phyloP scores from a whole-genome alignment of 2,329 filamentous ascomycete species.

The Rachicladosporium sp. region DNA sequence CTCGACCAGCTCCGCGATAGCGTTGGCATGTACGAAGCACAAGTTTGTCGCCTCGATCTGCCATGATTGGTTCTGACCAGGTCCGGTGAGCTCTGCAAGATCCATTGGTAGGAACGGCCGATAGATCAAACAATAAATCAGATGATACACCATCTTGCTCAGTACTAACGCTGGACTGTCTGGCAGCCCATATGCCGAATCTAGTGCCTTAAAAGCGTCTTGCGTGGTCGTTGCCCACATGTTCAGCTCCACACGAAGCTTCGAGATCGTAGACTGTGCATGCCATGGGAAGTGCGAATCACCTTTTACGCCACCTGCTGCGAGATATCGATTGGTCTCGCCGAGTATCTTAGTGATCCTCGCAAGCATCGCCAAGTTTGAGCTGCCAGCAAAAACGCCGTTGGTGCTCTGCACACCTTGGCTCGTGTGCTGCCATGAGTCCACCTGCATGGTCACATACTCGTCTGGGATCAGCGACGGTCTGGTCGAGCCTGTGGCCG shows the following conservation, averaged over 20 bases:
- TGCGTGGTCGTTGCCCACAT: slow-evolving; percentile 74
- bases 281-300: slow-evolving; percentile 90
- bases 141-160: slow-evolving; percentile 76
- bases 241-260: slow-evolving; percentile 74
- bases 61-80: slow-evolving; percentile 80
- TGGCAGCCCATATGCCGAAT: slow-evolving; percentile 61
- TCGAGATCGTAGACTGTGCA: slow-evolving; percentile 69
- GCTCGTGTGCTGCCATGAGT: slow-evolving; percentile 32
- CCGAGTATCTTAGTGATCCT: slow-evolving; percentile 75
- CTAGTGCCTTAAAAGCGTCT: slow-evolving; percentile 64
- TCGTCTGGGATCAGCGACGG: slow-evolving; percentile 71
- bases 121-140: slow-evolving; percentile 78
- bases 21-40: slow-evolving; percentile 77
- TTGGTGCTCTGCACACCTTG: too few species aligned
- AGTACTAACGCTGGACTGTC: slow-evolving; percentile 70
- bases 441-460: slow-evolving; percentile 61
- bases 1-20: slow-evolving; percentile 71
- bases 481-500: slow-evolving; percentile 67
- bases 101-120: slow-evolving; percentile 78
- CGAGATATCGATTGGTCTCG: slow-evolving; percentile 71
- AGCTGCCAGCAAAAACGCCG: slow-evolving; percentile 61
- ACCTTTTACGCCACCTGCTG: slow-evolving; percentile 74
- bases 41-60: slow-evolving; percentile 83
- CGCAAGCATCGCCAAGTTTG: slow-evolving; percentile 68
- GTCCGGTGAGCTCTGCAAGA: slow-evolving; percentile 64